Percentiles rank a stretch among this genome's conserved stretches.
phyloP scores from a whole-genome alignment of 139 green algal genomes.

The Chlorella vulgaris region DNA sequence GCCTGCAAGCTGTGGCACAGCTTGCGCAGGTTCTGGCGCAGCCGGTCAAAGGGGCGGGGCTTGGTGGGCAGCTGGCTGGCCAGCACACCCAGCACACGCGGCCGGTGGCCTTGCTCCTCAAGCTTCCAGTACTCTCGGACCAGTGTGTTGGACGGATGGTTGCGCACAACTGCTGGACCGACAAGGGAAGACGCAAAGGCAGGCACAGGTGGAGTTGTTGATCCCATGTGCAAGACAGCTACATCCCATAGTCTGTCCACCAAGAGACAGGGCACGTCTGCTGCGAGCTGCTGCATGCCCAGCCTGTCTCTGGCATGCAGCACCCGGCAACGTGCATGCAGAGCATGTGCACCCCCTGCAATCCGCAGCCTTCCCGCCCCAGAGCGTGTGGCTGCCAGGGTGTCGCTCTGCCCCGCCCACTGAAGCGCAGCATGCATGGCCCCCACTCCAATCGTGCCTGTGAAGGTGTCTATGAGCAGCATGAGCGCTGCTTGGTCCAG shows the following conservation, averaged over 20 bases:
- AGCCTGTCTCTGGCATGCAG: no score
- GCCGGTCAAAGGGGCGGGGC: constrained; percentile 47
- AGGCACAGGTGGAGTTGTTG: no score
- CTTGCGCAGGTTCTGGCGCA: constrained; percentile 48
- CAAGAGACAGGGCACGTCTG: no score
- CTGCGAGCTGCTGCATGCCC: no score
- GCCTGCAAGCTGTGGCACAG: constrained; percentile 45
- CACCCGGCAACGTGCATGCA: no score
- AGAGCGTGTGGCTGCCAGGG: no score
- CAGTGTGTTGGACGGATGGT: constrained; percentile 48
- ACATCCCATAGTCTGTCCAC: no score
- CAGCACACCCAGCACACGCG: constrained; percentile 42
- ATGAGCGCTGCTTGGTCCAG: constrained; percentile 30
- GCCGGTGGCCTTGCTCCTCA: background rate
- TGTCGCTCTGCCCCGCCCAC: no score
- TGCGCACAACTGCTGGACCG: constrained; percentile 33
- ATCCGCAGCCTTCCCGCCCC: no score
- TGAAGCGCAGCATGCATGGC: no score
- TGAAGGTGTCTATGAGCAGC: constrained; percentile 40
- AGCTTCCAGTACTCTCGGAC: constrained; percentile 30
- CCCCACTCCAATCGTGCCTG: constrained; percentile 17
- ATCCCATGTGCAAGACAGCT: no score
- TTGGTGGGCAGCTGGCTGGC: constrained; percentile 38
- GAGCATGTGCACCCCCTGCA: no score
- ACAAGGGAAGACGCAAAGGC: background rate